Base-by-base conservation (phyloP, 768 basidiomycete genomes). In the Mycena amicta region DNA sequence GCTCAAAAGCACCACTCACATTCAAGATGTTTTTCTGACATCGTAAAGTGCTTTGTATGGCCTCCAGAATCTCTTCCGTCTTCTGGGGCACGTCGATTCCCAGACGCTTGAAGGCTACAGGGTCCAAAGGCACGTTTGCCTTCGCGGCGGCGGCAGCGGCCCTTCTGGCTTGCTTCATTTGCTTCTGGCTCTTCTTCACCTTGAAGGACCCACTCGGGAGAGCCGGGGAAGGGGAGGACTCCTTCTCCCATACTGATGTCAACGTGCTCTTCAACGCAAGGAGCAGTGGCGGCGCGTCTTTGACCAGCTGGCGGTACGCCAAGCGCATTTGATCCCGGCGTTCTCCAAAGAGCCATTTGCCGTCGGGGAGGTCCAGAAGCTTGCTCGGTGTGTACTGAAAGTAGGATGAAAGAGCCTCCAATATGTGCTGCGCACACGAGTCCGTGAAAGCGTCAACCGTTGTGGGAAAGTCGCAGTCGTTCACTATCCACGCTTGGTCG, bases 61-160 rank as follows among this genome's bases (percentile, higher is more conserved):
- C 50, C 3, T 43, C 25, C 2, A 43, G 28, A 0, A 68, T 69
- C 13, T 72, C 74, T 11, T 40, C 57, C 1, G 41, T 33, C 6
- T 57, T 66, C 6, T 30, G 31, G 4, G 80, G 79, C 2, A 72
- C 64, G 12, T 40, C 46, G 1, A 57, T 26, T 1, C 68, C 68
- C 20, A 79, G 63, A 27, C 57, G 69, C 4, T 62, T 64, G 46
- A 80, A 76, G 0, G 67, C 68, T 5, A 64, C 55, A 11, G 39
- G 26, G 37, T 81, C 68, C 12, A 75, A 41, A 6, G 57, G 20
- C 3, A 56, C 56, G 3, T 57, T 29, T 16, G 22, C 49, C 49
- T 47, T 57, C 53, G 53, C 64, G 52, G 41, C 57, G 1, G 55
- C 57, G 15, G 52, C 56, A 16, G 11, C 18, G 18, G 43, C 33